Evolutionary conservation across 1,284 basidiomycete species (phyloP), one percentile per base, ranked within the genome.

Genomic region (Sporisorium scitamineum): DNA sequence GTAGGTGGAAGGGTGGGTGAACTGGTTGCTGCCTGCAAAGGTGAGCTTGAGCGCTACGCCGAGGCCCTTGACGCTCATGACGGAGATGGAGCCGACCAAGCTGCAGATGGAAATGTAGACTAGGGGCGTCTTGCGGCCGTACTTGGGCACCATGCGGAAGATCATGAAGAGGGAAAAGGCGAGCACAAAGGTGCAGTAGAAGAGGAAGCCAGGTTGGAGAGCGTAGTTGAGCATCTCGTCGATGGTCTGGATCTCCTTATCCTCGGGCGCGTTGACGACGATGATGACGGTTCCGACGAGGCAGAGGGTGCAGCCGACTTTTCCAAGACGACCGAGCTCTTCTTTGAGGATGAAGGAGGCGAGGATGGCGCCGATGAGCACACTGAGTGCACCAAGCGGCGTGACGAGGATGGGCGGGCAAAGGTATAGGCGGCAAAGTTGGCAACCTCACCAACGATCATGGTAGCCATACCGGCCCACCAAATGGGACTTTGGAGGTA

Each of bases 381-480:
- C 96, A 86, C 93, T 95, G 61, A 97, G 89, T 13, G 96, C 95
- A 63, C 96, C 96, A 14, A 99, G 88, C 6, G 96, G 96, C 0
- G 96, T 98, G 44, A 99, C 95, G 59, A 99, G 89, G 81, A 98
- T 97, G 75, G 96, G 94, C 61, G 96, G 96, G 96, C 96, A 83
- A 98, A 99, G 0, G 94, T 94, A 86, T 99, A 99, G 5, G 97
- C 97, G 8, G 96, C 94, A 87, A 99, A 99, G 88, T 99, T 99
- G 79, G 94, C 95, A 63, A 97, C 95, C 45, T 82, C 84, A 48
- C 84, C 84, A 32, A 85, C 82, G 51, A 85, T 80, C 84, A 85
- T 90, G 18, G 93, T 96, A 34, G 91, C 88, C 89, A 98, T 97
- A 51, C 96, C 96, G 5, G 92, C 92, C 97, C 96, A 99, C 96